These are phyloP conservation scores for Alliaria petiolata DNA, from an alignment of 345 rosid species.

Conservation along the genomic window DNA sequence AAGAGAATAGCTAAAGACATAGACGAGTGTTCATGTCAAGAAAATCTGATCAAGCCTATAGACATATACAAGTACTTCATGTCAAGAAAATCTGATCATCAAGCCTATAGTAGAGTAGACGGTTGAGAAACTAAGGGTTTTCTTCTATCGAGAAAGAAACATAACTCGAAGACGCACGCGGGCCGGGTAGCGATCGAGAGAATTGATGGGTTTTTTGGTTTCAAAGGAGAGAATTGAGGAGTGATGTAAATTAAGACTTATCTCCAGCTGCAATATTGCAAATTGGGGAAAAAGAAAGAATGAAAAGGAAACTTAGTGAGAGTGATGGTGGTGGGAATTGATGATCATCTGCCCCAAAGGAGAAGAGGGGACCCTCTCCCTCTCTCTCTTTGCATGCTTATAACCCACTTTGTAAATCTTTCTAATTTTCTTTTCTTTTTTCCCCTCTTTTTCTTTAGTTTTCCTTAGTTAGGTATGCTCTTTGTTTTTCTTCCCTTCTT, in stretches of 20 bases:
- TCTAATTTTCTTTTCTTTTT: constrained; percentile 9
- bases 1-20: constrained; percentile 62
- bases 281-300: constrained; percentile 28
- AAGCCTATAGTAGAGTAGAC: not conserved
- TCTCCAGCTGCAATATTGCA: constrained; percentile 36
- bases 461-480: constrained; percentile 18
- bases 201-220: constrained; percentile 17
- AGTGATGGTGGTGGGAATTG: constrained; percentile 36
- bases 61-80: constrained; percentile 1
- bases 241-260: constrained; percentile 21
- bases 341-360: constrained; percentile 37
- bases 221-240: not conserved
- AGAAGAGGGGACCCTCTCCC: constrained; percentile 40
- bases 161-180: constrained; percentile 16
- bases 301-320: constrained; percentile 30
- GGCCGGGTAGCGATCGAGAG: constrained; percentile 5
- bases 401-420: constrained; percentile 38
- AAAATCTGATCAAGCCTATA: constrained; percentile 7
- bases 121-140: not conserved
- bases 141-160: too few relatives aligned
- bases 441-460: not conserved
- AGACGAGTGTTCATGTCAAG: not conserved
- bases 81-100: constrained; percentile 4
- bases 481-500: constrained; percentile 3
- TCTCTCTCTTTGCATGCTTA: constrained; percentile 38